Percentiles rank a stretch among this genome's conserved stretches.
These are phyloP conservation scores for Erysimum cheiri DNA, from an alignment of 441 rosid species.

Conservation along the genomic window DNA sequence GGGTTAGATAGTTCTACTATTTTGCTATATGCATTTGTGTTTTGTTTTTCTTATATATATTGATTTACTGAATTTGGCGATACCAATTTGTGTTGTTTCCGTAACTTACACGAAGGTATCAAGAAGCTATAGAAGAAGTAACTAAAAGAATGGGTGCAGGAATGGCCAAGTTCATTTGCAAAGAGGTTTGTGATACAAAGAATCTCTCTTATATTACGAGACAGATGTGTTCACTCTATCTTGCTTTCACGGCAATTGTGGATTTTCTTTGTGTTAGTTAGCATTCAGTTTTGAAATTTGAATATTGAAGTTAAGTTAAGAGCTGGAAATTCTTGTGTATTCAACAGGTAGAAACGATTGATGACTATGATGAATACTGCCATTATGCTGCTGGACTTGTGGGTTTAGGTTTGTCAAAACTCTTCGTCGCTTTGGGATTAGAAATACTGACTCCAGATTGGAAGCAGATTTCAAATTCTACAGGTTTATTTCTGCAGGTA, in stretches of 20 bases:
- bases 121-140: conserved; percentile 79
- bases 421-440: conserved; percentile 70
- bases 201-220: background rate
- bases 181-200: conserved; percentile 65
- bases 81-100: background rate
- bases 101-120: conserved; percentile 50
- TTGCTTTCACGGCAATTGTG: background rate
- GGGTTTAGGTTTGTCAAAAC: conserved; percentile 86
- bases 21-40: conserved; percentile 21
- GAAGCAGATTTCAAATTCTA: conserved; percentile 68
- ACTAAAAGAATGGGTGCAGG: conserved; percentile 95
- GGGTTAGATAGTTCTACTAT: conserved; percentile 50
- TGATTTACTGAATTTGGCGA: background rate
- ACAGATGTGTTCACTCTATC: too few species aligned
- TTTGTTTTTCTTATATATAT: background rate
- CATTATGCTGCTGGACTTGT: conserved; percentile 94
- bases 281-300: background rate
- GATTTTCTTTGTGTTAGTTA: background rate
- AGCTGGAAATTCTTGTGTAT: background rate
- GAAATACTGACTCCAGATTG: conserved; percentile 70
- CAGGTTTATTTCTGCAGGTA: conserved; percentile 95
- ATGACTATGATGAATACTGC: conserved; percentile 92
- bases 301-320: background rate
- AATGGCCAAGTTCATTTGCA: conserved; percentile 94
- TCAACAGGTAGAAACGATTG: conserved; percentile 82